phyloP scores from a whole-genome alignment of 495 filamentous ascomycete genomes.

The Apiosordaria backusii region DNA sequence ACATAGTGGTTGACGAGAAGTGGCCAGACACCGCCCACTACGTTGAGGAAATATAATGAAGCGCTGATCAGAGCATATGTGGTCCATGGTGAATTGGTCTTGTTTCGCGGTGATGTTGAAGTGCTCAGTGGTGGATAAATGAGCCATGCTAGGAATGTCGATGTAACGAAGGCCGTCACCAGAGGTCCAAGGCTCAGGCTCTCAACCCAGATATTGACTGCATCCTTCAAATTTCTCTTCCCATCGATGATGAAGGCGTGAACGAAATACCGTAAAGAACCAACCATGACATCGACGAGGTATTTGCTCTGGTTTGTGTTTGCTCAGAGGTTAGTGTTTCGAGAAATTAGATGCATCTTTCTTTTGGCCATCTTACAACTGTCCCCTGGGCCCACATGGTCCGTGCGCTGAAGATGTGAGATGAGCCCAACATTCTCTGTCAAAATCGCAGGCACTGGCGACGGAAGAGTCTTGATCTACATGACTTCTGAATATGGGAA shows the following conservation, averaged over 20 bases:
- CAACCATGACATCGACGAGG: neutral
- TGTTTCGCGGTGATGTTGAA: neutral
- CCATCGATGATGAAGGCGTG: neutral
- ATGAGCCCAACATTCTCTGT: neutral
- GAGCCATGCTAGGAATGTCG: neutral
- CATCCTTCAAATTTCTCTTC: neutral
- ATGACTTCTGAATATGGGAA: neutral
- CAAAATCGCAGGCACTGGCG: too few relatives aligned
- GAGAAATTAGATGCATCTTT: neutral
- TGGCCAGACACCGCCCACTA: conserved; percentile 28
- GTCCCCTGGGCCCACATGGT: conserved; percentile 5
- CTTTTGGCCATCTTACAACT: conserved; percentile 3
- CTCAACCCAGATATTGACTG: neutral
- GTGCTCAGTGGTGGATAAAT: neutral
- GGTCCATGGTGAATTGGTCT: neutral
- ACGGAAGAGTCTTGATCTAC: too few relatives aligned
- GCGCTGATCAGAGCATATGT: neutral
- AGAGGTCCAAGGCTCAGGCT: neutral
- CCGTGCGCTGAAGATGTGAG: conserved; percentile 2
- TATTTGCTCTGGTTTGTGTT: neutral
- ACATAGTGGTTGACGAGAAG: conserved; percentile 47
- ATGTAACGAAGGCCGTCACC: neutral
- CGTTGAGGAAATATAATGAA: neutral
- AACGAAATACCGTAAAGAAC: neutral
- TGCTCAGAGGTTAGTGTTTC: neutral